These are phyloP conservation scores for Cynara cardunculus DNA, from an alignment of 129 eudicot genomes.

Conservation along the genomic window DNA sequence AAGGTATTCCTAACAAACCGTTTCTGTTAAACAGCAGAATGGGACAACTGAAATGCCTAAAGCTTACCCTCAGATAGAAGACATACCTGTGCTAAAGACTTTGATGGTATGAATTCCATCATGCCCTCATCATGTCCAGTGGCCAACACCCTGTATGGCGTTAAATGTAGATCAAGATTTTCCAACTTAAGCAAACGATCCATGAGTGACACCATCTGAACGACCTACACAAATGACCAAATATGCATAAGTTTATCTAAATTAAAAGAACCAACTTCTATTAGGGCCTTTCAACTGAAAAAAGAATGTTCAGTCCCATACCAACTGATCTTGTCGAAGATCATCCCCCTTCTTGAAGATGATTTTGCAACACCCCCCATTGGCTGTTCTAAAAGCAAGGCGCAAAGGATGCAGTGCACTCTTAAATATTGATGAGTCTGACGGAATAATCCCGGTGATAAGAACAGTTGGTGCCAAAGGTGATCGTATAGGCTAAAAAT, in stretches of 20 bases:
- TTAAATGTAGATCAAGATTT: conserved; percentile 92
- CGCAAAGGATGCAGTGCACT: conserved; percentile 88
- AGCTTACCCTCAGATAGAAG: not conserved
- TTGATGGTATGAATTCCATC: conserved; percentile 97
- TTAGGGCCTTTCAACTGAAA: not conserved
- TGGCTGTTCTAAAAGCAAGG: conserved; percentile 80
- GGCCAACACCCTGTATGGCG: conserved; percentile 97
- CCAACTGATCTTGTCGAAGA: conserved; percentile 99
- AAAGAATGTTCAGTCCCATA: conserved; percentile 18
- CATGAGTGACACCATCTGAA: conserved; percentile 98
- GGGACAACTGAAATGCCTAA: not conserved
- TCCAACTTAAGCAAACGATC: conserved; percentile 94
- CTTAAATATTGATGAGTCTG: conserved; percentile 88
- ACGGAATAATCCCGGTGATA: conserved; percentile 93
- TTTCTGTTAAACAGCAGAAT: not conserved
- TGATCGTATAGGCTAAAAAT: conserved; percentile 85
- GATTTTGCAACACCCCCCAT: conserved; percentile 82
- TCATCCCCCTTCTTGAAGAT: conserved; percentile 98
- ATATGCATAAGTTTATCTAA: not conserved
- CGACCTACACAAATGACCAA: conserved; percentile 48
- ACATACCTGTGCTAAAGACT: conserved; percentile 90
- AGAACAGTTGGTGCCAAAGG: conserved; percentile 89
- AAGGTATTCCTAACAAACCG: not conserved
- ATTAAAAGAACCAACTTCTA: not conserved
- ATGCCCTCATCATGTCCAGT: conserved; percentile 99